phyloP scores from a whole-genome alignment of 371 early-diverging fungal genomes.

The Circinella umbellata region DNA sequence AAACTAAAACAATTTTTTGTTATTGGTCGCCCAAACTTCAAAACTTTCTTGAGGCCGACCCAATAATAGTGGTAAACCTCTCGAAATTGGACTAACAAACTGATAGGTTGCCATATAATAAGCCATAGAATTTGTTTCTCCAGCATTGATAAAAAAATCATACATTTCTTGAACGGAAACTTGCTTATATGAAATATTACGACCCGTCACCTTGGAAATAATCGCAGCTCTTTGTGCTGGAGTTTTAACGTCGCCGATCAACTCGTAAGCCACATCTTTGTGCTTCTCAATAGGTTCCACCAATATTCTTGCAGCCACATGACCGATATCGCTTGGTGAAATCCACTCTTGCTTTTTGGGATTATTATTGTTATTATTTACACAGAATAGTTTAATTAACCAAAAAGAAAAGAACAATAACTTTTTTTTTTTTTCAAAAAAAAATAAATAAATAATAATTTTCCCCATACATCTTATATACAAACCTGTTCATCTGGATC shows the following conservation, averaged over 20 bases:
- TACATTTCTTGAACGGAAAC: conserved; percentile 12
- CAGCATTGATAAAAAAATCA: conserved; percentile 1
- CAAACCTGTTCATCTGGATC: conserved; percentile 11
- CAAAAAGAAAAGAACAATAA: too few relatives aligned
- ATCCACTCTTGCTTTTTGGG: conserved; percentile 11
- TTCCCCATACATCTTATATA: too few relatives aligned
- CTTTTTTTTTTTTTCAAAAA: too few relatives aligned
- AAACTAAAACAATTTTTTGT: conserved; percentile 2
- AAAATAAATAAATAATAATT: too few relatives aligned
- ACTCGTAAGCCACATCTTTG: conserved; percentile 21
- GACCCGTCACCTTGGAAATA: conserved; percentile 18
- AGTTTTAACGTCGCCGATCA: conserved; percentile 15
- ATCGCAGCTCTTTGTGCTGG: conserved; percentile 18
- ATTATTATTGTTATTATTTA: too few relatives aligned
- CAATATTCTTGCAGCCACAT: conserved; percentile 18
- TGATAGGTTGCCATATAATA: conserved; percentile 3
- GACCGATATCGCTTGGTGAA: conserved; percentile 23
- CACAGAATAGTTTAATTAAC: too few relatives aligned
- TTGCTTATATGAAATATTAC: conserved; percentile 13
- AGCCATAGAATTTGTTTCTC: not conserved
- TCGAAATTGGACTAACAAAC: not conserved
- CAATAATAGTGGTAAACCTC: not conserved
- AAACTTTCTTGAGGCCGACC: not conserved
- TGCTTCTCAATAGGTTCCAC: conserved; percentile 23
- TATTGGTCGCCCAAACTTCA: conserved; percentile 1